These are phyloP conservation scores for Clavispora fructus DNA, from an alignment of 805 yeast species.

Conservation along the genomic window DNA sequence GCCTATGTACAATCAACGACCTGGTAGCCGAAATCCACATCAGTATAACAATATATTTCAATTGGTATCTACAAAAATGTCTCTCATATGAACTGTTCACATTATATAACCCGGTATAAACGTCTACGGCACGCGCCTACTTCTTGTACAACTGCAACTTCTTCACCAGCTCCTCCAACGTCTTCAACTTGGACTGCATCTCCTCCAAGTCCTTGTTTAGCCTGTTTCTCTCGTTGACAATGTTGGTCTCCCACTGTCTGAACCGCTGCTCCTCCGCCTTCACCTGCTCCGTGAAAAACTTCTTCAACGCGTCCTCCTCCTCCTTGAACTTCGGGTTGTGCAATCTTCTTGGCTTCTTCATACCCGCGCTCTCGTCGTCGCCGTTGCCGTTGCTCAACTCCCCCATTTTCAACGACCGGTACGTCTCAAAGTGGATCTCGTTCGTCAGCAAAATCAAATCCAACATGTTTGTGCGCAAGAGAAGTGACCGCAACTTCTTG, in stretches of 20 bases:
- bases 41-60: too few relatives aligned
- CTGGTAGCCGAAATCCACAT: too few relatives aligned
- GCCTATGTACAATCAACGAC: too few relatives aligned
- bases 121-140: conserved; percentile 3
- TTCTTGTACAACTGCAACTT: conserved; percentile 40
- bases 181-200: conserved; percentile 70
- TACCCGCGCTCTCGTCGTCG: conserved; percentile 20
- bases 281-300: conserved; percentile 91
- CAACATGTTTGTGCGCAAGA: conserved; percentile 78
- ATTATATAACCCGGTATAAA: neutral
- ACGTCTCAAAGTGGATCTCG: conserved; percentile 75
- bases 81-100: neutral
- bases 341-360: conserved; percentile 50
- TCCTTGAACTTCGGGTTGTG: conserved; percentile 91
- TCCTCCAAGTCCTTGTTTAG: conserved; percentile 91
- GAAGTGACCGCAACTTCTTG: conserved; percentile 69
- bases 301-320: conserved; percentile 91
- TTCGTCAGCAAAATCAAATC: conserved; percentile 77
- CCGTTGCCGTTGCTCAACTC: conserved; percentile 26
- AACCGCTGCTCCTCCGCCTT: conserved; percentile 95
- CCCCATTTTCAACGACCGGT: conserved; percentile 67
- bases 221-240: conserved; percentile 90
- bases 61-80: too few relatives aligned
- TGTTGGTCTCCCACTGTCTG: conserved; percentile 97
- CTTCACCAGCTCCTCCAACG: conserved; percentile 71